Percentiles rank a stretch among this genome's conserved stretches.
Conservation (phyloP, 108 stramenopile species). For the Schizochytrium sp. region DNA sequence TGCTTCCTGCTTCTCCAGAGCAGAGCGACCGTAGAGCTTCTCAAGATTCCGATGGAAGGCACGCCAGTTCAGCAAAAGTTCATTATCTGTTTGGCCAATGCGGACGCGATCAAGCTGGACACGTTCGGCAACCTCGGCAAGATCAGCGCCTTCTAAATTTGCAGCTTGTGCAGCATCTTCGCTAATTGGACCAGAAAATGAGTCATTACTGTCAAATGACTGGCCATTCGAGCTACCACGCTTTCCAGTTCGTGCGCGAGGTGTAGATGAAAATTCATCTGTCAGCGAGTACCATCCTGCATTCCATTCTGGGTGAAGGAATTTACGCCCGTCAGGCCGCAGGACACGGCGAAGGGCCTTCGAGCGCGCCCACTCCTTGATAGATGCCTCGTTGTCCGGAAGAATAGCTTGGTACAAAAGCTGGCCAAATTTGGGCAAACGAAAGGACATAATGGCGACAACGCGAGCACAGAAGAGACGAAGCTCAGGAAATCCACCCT, state of each 20-base stretch:
- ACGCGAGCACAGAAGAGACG: conserved; percentile 48
- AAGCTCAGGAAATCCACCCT: conserved; percentile 47
- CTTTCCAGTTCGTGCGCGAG: conserved; percentile 1
- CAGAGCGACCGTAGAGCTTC: conserved; percentile 38
- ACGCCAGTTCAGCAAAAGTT: conserved; percentile 21
- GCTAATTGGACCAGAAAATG: background rate
- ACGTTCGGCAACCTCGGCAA: conserved; percentile 10
- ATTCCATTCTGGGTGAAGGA: conserved; percentile 47
- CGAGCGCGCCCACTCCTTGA: conserved; percentile 53
- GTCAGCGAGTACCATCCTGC: conserved; percentile 41
- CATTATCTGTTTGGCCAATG: conserved; percentile 39
- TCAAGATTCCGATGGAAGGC: conserved; percentile 21
- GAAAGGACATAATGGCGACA: conserved; percentile 50
- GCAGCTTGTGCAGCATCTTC: conserved; percentile 13
- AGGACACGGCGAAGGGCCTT: conserved; percentile 39
- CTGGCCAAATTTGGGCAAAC: conserved; percentile 46
- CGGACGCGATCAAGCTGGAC: conserved; percentile 22
- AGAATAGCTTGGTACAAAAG: conserved; percentile 42
- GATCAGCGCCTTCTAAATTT: background rate
- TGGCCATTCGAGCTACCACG: conserved; percentile 38
- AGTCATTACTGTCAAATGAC: conserved; percentile 4
- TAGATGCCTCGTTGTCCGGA: conserved; percentile 53
- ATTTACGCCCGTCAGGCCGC: background rate
- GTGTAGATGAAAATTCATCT: background rate
- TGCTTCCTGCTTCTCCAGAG: conserved; percentile 50